phyloP scores from a whole-genome alignment of 2,329 filamentous ascomycete species.

The Pseudogymnoascus sp. region DNA sequence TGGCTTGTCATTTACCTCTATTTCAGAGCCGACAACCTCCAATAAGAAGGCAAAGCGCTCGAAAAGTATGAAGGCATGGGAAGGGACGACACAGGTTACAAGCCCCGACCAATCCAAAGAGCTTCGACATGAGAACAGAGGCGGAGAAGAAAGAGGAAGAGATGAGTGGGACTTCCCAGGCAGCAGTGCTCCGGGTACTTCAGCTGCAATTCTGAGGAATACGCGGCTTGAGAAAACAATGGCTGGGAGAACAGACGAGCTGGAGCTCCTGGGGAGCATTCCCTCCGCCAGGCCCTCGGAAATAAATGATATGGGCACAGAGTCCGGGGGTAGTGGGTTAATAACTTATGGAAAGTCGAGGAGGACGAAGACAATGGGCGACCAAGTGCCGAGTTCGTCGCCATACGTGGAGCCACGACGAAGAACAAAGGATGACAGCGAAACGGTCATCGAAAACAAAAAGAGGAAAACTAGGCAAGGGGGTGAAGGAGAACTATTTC shows the following conservation, averaged over 20 bases:
- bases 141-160: neutral
- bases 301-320: neutral
- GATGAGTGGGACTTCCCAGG: slow-evolving; percentile 16
- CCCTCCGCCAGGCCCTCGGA: neutral
- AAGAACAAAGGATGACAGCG: neutral
- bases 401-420: neutral
- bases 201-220: neutral
- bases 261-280: neutral
- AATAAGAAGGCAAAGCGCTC: slow-evolving; percentile 5
- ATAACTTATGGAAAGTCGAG: slow-evolving; percentile 11
- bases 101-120: neutral
- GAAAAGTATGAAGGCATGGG: slow-evolving; percentile 9
- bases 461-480: slow-evolving; percentile 10
- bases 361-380: slow-evolving; percentile 11
- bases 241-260: neutral
- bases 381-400: neutral
- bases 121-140: neutral
- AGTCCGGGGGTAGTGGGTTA: neutral
- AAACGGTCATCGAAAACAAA: neutral
- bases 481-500: slow-evolving; percentile 8
- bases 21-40: slow-evolving; percentile 3
- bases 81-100: slow-evolving; percentile 12
- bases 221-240: neutral
- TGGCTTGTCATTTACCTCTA: slow-evolving; percentile 5
- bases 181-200: slow-evolving; percentile 12